Evolutionary conservation across 768 basidiomycete genomes (phyloP).

Genomic region (Lactifluus echinatus): DNA sequence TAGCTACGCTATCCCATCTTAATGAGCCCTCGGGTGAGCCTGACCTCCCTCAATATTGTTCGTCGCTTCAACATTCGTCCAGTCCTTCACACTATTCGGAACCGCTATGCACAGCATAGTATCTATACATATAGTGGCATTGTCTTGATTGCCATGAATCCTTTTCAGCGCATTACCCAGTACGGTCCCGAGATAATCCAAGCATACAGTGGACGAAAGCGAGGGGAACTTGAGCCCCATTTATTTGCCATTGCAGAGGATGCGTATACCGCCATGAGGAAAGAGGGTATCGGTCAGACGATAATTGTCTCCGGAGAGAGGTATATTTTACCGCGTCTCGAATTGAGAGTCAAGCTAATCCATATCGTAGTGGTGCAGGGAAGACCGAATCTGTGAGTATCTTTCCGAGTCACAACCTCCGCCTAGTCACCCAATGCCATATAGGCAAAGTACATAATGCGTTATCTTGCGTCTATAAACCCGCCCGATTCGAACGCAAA

Average conservation of each 20-base stretch:
- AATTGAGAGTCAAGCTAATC: conserved; percentile 16
- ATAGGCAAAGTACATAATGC: conserved; percentile 97
- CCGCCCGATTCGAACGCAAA: conserved; percentile 58
- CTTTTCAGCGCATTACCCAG: conserved; percentile 93
- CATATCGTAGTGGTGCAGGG: conserved; percentile 74
- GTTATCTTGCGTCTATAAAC: conserved; percentile 97
- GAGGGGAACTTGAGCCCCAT: conserved; percentile 96
- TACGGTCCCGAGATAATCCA: conserved; percentile 98
- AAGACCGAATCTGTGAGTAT: conserved; percentile 89
- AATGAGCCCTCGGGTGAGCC: conserved; percentile 90
- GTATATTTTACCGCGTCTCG: conserved; percentile 35
- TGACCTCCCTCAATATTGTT: background rate
- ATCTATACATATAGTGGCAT: conserved; percentile 99
- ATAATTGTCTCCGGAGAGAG: conserved; percentile 99
- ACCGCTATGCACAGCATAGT: conserved; percentile 93
- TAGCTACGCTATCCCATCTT: conserved; percentile 94
- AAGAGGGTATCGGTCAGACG: conserved; percentile 90
- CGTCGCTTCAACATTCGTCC: background rate
- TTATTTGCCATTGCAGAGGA: conserved; percentile 99
- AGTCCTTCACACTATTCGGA: conserved; percentile 96
- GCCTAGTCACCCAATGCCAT: conserved; percentile 7
- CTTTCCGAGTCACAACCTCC: background rate
- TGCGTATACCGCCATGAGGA: conserved; percentile 95
- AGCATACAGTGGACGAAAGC: conserved; percentile 84
- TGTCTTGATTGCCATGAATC: conserved; percentile 97